Conservation (phyloP, 2,329 filamentous ascomycete species). For the Colletotrichum sp. region DNA sequence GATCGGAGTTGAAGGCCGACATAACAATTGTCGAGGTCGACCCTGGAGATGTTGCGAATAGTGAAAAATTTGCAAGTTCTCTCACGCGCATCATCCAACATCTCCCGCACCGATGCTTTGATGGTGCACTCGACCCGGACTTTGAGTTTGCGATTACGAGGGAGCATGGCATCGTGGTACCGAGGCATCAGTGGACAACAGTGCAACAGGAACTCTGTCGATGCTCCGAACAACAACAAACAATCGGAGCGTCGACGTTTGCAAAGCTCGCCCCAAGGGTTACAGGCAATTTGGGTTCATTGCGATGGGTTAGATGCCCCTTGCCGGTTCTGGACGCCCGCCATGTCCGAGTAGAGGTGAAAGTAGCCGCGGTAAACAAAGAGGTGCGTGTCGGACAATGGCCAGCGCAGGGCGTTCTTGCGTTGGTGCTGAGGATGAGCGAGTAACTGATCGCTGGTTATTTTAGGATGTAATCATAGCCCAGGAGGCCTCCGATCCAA, state of each 20-base stretch:
- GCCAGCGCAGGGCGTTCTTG: background rate
- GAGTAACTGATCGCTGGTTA: background rate
- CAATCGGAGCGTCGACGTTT: background rate
- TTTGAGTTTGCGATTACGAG: background rate
- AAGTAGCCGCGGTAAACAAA: background rate
- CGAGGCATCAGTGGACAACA: background rate
- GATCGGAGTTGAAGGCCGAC: constrained; percentile 27
- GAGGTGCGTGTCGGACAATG: background rate
- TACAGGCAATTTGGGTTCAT: background rate
- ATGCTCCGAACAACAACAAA: background rate
- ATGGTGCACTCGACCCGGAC: background rate
- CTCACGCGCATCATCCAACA: background rate
- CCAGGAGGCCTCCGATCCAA: background rate
- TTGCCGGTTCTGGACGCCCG: background rate
- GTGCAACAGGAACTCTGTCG: background rate
- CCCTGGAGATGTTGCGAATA: background rate
- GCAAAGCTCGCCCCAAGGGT: background rate
- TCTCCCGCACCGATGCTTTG: background rate
- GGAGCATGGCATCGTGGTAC: background rate
- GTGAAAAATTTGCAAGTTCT: background rate
- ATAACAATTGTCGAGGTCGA: constrained; percentile 35
- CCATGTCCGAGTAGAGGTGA: background rate
- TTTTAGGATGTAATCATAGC: background rate
- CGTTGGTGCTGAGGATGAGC: background rate
- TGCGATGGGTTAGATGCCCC: background rate